Base-by-base conservation (phyloP, 371 early-diverging fungal genomes). In the Catenaria anguillulae region DNA sequence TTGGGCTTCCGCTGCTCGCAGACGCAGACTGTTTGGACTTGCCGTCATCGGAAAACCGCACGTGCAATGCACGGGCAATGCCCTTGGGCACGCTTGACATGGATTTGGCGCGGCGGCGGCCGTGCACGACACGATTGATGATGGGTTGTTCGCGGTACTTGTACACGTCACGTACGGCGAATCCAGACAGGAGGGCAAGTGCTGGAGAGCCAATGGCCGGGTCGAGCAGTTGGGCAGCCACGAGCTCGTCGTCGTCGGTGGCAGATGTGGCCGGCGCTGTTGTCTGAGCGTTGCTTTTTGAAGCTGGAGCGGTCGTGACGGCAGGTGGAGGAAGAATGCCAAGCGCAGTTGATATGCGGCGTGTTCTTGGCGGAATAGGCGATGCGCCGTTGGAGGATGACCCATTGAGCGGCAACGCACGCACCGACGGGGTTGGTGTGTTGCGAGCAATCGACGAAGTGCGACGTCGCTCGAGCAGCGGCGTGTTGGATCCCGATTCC, bases 141-240 rank as follows among this genome's bases (percentile, higher is more conserved):
- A 24, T 56, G 29, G 23, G 31, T 2, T 3, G 24, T 10, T 50
- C 52, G 29, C 52, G 52, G 52, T 15, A 58, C 42, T 8, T 21
- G 21, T 58, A 58, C 8, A 58, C 13, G 43, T 58, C 58, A 24
- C 58, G 36, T 36, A 58, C 17, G 0, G 58, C 58, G 5, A 58
- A 58, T 31, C 58, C 58, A 24, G n/a, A 19, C 2, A 33, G 24
- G 6, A 58, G 43, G 29, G 21, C 42, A 15, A 17, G 34, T 15
- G 36, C 6, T 4, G 58, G 35, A 10, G 40, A 40, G 29, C 58
- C 58, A 31, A 58, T 23, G 24, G n/a, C 2, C 21, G 43, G 43
- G 31, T 58, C 58, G 13, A 31, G 24, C 26, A 50, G n/a, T 10
- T 19, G 8, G n/a, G 17, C 46, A n/a, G 46, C 46, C 6, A 46